These are phyloP conservation scores for Dryas octopetala DNA, from an alignment of 306 rosid genomes.

Conservation along the genomic window DNA sequence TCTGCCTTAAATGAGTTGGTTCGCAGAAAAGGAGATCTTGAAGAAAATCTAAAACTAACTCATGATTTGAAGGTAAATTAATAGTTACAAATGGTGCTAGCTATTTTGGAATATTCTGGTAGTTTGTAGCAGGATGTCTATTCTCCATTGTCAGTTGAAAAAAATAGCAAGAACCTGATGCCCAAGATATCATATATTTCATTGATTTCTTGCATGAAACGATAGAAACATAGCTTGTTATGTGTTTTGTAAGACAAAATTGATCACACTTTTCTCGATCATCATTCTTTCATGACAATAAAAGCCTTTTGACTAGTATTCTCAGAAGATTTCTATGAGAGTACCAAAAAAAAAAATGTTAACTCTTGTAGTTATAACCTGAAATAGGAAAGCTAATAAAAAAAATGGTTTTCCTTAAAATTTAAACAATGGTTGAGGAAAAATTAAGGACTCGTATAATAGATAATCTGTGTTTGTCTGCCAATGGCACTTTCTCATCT, in stretches of 20 bases:
- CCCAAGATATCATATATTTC: not conserved
- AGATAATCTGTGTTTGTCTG: too few species aligned
- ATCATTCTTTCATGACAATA: slow-evolving; percentile 7
- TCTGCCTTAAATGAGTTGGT: slow-evolving; percentile 80
- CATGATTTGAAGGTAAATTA: slow-evolving; percentile 76
- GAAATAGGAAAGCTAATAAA: not conserved
- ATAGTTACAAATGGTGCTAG: not conserved
- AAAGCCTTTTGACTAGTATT: not conserved
- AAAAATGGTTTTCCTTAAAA: not conserved
- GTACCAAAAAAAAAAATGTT: not conserved
- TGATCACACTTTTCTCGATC: not conserved
- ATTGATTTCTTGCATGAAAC: slow-evolving; percentile 8
- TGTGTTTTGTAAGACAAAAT: not conserved
- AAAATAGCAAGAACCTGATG: not conserved
- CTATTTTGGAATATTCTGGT: not conserved
- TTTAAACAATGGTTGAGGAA: not conserved
- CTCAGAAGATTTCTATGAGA: not conserved
- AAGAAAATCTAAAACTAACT: slow-evolving; percentile 73
- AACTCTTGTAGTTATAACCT: not conserved
- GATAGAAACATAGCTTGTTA: not conserved
- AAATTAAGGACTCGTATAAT: not conserved
- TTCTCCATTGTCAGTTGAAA: not conserved
- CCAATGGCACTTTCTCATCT: not conserved
- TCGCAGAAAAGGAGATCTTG: slow-evolving; percentile 81
- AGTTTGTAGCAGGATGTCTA: not conserved